Evolutionary conservation across 495 filamentous ascomycete genomes (phyloP).

Genomic region (Neurospora intermedia): DNA sequence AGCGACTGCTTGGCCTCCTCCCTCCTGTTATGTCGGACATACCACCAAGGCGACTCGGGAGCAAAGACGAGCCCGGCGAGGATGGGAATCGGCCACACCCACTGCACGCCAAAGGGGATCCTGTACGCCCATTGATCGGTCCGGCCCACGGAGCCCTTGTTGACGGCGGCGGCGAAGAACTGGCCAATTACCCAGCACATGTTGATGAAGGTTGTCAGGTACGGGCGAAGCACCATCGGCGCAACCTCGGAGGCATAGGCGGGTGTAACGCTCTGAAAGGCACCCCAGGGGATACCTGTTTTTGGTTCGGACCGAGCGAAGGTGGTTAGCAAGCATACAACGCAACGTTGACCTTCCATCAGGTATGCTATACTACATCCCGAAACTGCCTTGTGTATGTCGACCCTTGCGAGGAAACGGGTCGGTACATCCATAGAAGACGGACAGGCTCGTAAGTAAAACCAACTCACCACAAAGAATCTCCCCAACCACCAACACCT

Average conservation of each 20-base stretch:
- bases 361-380: no score
- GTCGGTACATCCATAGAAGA: background rate
- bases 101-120: conserved; percentile 55
- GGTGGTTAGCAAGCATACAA: background rate
- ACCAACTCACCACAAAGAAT: conserved; percentile 41
- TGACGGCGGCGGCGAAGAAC: conserved; percentile 55
- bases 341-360: no score
- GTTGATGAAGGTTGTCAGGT: conserved; percentile 60
- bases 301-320: conserved; percentile 17
- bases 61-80: conserved; percentile 49
- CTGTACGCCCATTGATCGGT: conserved; percentile 52
- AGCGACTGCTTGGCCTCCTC: conserved; percentile 47
- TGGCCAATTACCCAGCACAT: conserved; percentile 65
- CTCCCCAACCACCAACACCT: conserved; percentile 51
- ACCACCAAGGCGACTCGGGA: conserved; percentile 65
- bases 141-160: conserved; percentile 41
- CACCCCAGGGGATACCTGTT: conserved; percentile 57
- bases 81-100: conserved; percentile 65
- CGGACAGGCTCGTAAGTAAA: background rate
- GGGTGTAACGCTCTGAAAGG: conserved; percentile 49
- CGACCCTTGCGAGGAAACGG: background rate
- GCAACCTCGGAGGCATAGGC: conserved; percentile 62
- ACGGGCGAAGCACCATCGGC: conserved; percentile 52
- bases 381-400: no score
- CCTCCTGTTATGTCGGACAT: conserved; percentile 48